phyloP scores from a whole-genome alignment of 2,329 filamentous ascomycete species.

The Trichoderma koningiopsis region DNA sequence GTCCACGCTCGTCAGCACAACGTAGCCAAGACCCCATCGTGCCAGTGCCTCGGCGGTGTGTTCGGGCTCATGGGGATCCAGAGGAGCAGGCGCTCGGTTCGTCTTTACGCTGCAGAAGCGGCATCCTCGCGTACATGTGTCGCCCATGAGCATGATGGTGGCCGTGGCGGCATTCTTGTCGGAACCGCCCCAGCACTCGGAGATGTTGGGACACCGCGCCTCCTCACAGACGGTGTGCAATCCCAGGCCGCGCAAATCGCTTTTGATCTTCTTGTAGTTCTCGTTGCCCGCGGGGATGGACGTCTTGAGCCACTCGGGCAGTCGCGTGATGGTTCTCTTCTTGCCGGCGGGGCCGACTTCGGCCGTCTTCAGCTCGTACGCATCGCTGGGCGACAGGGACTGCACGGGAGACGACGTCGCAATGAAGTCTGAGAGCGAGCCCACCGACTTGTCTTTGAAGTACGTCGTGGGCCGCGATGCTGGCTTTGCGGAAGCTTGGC shows the following conservation, averaged over 20 bases:
- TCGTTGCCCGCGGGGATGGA: slow-evolving; percentile 78
- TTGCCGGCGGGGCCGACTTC: slow-evolving; percentile 65
- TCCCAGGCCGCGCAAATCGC: slow-evolving; percentile 83
- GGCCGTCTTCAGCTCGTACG: slow-evolving; percentile 63
- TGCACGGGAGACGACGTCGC: slow-evolving; percentile 44
- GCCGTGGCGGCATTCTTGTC: slow-evolving; percentile 89
- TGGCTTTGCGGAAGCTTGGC: slow-evolving; percentile 30
- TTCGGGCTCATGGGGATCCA: slow-evolving; percentile 96
- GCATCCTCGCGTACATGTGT: slow-evolving; percentile 95
- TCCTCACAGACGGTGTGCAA: slow-evolving; percentile 98
- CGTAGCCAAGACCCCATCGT: slow-evolving; percentile 93
- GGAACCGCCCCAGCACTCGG: slow-evolving; percentile 93
- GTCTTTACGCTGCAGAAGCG: slow-evolving; percentile 98
- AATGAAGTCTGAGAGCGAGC: slow-evolving; percentile 62
- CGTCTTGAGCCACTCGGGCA: slow-evolving; percentile 95
- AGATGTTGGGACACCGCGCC: slow-evolving; percentile 94
- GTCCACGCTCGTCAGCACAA: slow-evolving; percentile 91
- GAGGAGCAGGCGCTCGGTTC: slow-evolving; percentile 68
- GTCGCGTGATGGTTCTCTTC: slow-evolving; percentile 67
- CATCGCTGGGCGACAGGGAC: slow-evolving; percentile 54
- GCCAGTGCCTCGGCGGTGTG: slow-evolving; percentile 91
- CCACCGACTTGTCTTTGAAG: slow-evolving; percentile 61
- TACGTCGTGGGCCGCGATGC: slow-evolving; percentile 49
- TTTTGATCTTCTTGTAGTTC: slow-evolving; percentile 94
- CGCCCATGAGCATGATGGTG: slow-evolving; percentile 99